phyloP scores from a whole-genome alignment of 1,284 basidiomycete species.

The Nidula niveotomentosa region DNA sequence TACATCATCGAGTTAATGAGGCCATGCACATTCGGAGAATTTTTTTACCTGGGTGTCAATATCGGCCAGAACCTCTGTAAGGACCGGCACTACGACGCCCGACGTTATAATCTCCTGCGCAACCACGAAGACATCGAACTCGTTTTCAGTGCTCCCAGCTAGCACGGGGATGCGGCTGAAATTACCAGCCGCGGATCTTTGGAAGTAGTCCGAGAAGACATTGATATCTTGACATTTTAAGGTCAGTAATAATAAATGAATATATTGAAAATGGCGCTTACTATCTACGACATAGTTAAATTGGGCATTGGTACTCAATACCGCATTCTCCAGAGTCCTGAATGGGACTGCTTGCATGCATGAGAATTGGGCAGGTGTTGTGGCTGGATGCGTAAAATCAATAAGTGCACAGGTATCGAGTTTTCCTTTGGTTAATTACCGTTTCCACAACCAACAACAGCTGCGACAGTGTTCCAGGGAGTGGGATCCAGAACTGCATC shows the following conservation, averaged over 20 bases:
- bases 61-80: conserved; percentile 16
- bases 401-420: background rate
- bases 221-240: conserved; percentile 19
- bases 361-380: conserved; percentile 20
- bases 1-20: background rate
- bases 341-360: conserved; percentile 27
- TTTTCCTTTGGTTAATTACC: conserved; percentile 10
- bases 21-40: too few relatives aligned
- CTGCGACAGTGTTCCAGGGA: conserved; percentile 27
- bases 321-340: conserved; percentile 23
- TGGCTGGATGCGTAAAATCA: conserved; percentile 8
- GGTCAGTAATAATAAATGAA: conserved; percentile 2
- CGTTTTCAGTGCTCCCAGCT: conserved; percentile 17
- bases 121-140: conserved; percentile 20
- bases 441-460: conserved; percentile 27
- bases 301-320: conserved; percentile 15
- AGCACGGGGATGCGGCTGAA: conserved; percentile 24
- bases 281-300: conserved; percentile 24
- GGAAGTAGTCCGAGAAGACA: conserved; percentile 20
- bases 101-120: conserved; percentile 11
- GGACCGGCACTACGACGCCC: conserved; percentile 15
- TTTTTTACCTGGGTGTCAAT: conserved; percentile 11
- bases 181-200: conserved; percentile 17
- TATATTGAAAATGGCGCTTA: conserved; percentile 7
- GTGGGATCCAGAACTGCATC: conserved; percentile 9